Evolutionary conservation across 306 rosid species (phyloP).

Genomic region (Sophora flavescens): DNA sequence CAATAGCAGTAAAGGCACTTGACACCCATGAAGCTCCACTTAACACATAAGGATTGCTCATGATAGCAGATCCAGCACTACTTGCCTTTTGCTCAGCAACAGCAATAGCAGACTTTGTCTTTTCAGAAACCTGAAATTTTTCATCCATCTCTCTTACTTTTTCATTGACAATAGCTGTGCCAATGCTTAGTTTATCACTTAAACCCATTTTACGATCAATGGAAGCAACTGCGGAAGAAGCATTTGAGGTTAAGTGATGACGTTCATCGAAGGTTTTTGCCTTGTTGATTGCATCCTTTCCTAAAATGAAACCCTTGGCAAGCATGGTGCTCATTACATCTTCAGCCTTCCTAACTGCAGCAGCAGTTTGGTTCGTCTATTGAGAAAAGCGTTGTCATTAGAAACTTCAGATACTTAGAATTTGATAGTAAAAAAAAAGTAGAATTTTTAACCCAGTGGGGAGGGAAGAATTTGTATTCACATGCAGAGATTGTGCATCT

Average conservation of each 20-base stretch:
- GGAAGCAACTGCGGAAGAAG: conserved; percentile 76
- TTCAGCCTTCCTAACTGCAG: conserved; percentile 70
- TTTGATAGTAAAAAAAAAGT: conserved; percentile 26
- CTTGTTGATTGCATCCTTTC: conserved; percentile 78
- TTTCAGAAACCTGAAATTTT: conserved; percentile 68
- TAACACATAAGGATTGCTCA: conserved; percentile 69
- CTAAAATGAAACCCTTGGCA: conserved; percentile 79
- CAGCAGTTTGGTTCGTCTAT: conserved; percentile 55
- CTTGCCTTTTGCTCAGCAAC: conserved; percentile 88
- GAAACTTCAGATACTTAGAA: conserved; percentile 30
- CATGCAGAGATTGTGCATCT: conserved; percentile 22
- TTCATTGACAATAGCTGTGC: conserved; percentile 72
- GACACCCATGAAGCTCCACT: conserved; percentile 83
- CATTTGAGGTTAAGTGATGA: conserved; percentile 69
- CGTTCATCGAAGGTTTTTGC: conserved; percentile 79
- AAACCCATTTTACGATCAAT: conserved; percentile 73
- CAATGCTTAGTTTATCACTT: conserved; percentile 71
- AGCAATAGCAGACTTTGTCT: conserved; percentile 71
- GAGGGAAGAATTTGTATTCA: conserved; percentile 21
- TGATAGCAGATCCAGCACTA: conserved; percentile 73
- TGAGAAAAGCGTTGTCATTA: conserved; percentile 34
- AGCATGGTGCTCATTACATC: conserved; percentile 84
- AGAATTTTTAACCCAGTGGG: conserved; percentile 44
- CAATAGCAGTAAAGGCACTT: conserved; percentile 63
- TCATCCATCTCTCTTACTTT: conserved; percentile 85